phyloP scores from a whole-genome alignment of 192 early-diverging fungal genomes.

The Coemansia sp. region DNA sequence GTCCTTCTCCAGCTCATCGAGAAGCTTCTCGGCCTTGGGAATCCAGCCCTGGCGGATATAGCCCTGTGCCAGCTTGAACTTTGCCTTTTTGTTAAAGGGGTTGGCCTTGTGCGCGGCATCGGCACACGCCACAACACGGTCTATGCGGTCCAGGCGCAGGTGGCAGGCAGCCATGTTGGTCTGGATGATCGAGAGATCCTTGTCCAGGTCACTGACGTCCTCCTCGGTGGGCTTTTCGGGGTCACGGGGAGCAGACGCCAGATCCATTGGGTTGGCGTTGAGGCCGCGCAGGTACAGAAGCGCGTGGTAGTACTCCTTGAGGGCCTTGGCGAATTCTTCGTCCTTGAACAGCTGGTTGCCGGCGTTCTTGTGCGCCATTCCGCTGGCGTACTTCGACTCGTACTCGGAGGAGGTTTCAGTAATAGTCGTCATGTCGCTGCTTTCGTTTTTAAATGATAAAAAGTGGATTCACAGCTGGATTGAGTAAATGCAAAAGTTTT shows the following conservation, averaged over 20 bases:
- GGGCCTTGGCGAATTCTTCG: conserved; percentile 24
- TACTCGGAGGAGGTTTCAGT: not conserved
- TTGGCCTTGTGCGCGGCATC: conserved; percentile 38
- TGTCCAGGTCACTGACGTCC: conserved; percentile 42
- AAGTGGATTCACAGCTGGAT: not conserved
- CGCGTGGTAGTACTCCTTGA: conserved; percentile 42
- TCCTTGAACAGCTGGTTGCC: conserved; percentile 42
- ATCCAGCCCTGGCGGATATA: conserved; percentile 38
- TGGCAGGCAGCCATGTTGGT: conserved; percentile 56
- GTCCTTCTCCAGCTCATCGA: conserved; percentile 46
- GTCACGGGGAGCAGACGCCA: conserved; percentile 13
- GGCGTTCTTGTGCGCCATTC: conserved; percentile 35
- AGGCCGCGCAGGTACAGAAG: conserved; percentile 48
- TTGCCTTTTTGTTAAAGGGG: conserved; percentile 53
- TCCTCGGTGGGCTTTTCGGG: conserved; percentile 31
- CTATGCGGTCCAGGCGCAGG: conserved; percentile 24
- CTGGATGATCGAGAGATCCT: conserved; percentile 37
- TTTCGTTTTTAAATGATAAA: conserved; percentile 4
- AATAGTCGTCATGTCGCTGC: not conserved
- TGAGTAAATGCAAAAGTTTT: not conserved
- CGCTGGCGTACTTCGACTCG: conserved; percentile 35
- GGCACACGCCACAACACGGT: conserved; percentile 30
- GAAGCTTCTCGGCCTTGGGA: conserved; percentile 35
- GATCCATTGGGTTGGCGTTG: conserved; percentile 25
- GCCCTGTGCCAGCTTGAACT: conserved; percentile 52